Conservation (phyloP, 169 alveolate genomes). For the Ichthyophthirius multifiliis region DNA sequence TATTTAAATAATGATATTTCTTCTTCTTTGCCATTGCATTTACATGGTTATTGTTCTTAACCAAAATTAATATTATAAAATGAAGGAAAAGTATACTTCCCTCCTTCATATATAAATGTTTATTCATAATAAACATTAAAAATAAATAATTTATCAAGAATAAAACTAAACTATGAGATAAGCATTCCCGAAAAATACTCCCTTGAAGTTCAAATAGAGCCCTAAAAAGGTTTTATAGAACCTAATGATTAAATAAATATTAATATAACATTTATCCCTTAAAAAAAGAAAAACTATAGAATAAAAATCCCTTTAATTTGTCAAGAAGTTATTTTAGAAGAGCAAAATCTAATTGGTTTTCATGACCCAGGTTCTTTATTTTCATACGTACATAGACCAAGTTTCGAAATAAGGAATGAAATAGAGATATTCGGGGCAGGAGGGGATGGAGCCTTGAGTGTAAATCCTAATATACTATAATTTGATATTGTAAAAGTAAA, state of each 20-base stretch:
- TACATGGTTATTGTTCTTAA: conserved; percentile 75
- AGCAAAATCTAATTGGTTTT: conserved; percentile 63
- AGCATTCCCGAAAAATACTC: conserved; percentile 67
- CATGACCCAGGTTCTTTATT: conserved; percentile 78
- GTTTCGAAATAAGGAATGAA: neutral
- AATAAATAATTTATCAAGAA: conserved; percentile 60
- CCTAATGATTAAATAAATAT: conserved; percentile 68
- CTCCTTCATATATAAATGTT: conserved; percentile 79
- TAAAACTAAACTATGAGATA: conserved; percentile 64
- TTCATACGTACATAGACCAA: too few species aligned
- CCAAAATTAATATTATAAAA: conserved; percentile 68
- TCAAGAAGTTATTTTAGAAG: conserved; percentile 55
- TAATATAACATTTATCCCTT: conserved; percentile 68
- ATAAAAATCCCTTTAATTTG: conserved; percentile 62
- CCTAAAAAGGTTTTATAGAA: conserved; percentile 59
- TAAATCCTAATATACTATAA: conserved; percentile 62
- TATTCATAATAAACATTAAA: conserved; percentile 65
- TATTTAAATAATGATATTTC: conserved; percentile 68
- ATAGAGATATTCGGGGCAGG: conserved; percentile 73
- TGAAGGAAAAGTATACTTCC: conserved; percentile 74
- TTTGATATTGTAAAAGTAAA: conserved; percentile 80
- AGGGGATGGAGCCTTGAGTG: conserved; percentile 68
- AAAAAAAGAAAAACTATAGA: conserved; percentile 59
- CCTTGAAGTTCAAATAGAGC: conserved; percentile 65
- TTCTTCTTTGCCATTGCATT: conserved; percentile 54